Percentiles rank a stretch among this genome's conserved stretches.
Evolutionary conservation across 2,329 filamentous ascomycete genomes (phyloP).

Genomic region (Neofusicoccum sp.): DNA sequence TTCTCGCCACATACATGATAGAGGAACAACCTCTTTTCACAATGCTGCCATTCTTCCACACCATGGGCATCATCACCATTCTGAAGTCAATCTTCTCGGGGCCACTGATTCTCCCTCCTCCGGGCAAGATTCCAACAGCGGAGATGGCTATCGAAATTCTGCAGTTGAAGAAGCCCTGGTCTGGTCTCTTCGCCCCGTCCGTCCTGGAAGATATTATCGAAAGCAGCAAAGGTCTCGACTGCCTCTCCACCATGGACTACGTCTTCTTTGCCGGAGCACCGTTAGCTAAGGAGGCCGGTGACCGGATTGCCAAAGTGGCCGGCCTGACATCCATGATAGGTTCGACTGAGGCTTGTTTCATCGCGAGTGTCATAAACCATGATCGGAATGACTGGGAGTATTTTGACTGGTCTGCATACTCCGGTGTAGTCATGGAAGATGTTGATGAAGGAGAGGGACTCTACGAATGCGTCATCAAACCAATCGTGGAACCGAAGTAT

Average conservation of each 20-base stretch:
- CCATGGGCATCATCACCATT: slow-evolving; percentile 24
- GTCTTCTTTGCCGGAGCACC: slow-evolving; percentile 27
- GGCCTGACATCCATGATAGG: slow-evolving; percentile 29
- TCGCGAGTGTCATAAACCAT: slow-evolving; percentile 24
- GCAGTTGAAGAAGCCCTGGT: slow-evolving; percentile 24
- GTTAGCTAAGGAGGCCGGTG: slow-evolving; percentile 26
- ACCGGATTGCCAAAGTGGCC: slow-evolving; percentile 27
- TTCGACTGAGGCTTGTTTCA: slow-evolving; percentile 30
- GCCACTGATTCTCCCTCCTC: slow-evolving; percentile 22
- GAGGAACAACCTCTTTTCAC: slow-evolving; percentile 14
- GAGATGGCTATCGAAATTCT: slow-evolving; percentile 25
- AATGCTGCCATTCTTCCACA: slow-evolving; percentile 25
- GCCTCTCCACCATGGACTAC: slow-evolving; percentile 27
- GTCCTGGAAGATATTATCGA: slow-evolving; percentile 31
- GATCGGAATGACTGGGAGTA: slow-evolving; percentile 29
- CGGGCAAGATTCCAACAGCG: slow-evolving; percentile 20
- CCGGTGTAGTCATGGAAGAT: slow-evolving; percentile 31
- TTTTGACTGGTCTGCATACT: slow-evolving; percentile 30
- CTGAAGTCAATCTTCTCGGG: slow-evolving; percentile 24
- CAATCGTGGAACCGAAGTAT: slow-evolving; percentile 5
- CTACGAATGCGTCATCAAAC: slow-evolving; percentile 25
- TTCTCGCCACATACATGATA: slow-evolving; percentile 19
- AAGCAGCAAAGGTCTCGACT: slow-evolving; percentile 27
- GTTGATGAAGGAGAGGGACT: slow-evolving; percentile 27
- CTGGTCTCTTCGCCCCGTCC: slow-evolving; percentile 30